Evolutionary conservation across 1,139 yeast genomes (phyloP).

Genomic region (Zygotorulaspora mrakii): DNA sequence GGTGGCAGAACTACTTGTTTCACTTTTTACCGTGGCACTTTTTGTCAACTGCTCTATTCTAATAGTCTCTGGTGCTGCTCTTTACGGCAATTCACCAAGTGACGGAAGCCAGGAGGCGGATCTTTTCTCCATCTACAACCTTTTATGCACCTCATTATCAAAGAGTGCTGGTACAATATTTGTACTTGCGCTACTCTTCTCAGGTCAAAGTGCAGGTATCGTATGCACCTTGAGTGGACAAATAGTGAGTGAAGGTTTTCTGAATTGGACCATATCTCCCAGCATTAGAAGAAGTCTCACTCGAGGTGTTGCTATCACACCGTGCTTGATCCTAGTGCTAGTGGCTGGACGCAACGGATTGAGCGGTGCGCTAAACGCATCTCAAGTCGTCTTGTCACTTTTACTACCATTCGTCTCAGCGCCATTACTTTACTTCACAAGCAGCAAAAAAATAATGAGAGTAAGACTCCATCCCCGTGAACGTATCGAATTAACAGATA

Average conservation of each 20-base stretch:
- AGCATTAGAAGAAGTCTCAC: constrained; percentile 69
- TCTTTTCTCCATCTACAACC: constrained; percentile 64
- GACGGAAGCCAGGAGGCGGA: constrained; percentile 63
- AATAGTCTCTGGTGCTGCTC: constrained; percentile 69
- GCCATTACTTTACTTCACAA: constrained; percentile 69
- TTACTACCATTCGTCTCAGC: constrained; percentile 72
- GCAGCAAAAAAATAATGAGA: constrained; percentile 54
- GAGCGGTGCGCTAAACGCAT: constrained; percentile 63
- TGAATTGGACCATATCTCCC: constrained; percentile 68
- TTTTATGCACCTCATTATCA: constrained; percentile 57
- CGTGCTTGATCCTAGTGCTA: constrained; percentile 61
- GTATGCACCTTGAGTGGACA: constrained; percentile 82
- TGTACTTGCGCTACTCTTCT: constrained; percentile 68
- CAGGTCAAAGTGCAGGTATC: constrained; percentile 79
- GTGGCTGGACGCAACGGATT: constrained; percentile 69
- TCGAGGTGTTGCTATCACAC: constrained; percentile 66
- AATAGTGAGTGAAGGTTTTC: constrained; percentile 74
- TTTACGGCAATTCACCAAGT: constrained; percentile 52
- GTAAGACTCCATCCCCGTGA: constrained; percentile 38
- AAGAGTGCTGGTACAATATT: constrained; percentile 70
- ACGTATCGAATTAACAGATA: constrained; percentile 21
- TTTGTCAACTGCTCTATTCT: constrained; percentile 73
- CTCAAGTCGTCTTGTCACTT: constrained; percentile 69
- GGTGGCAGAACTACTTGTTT: constrained; percentile 59
- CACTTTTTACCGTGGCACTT: constrained; percentile 66